Evolutionary conservation across 2,329 filamentous ascomycete species (phyloP).

Genomic region (Colletotrichum falcatum): DNA sequence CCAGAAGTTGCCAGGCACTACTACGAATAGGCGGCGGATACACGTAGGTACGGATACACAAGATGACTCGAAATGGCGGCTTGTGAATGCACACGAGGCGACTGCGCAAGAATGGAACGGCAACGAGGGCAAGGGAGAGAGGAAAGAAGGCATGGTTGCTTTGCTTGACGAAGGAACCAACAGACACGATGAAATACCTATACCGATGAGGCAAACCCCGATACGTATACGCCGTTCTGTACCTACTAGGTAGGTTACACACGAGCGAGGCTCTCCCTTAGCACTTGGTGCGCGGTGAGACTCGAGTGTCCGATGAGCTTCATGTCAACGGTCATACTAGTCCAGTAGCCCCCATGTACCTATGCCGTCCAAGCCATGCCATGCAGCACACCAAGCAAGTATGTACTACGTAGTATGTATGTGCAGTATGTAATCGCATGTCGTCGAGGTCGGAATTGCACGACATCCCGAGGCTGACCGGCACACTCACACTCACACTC

Average conservation of each 20-base stretch:
- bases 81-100: slow-evolving; percentile 19
- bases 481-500: too few species aligned
- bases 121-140: background rate
- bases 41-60: slow-evolving; percentile 10
- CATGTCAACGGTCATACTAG: slow-evolving; percentile 4
- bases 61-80: slow-evolving; percentile 8
- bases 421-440: too few species aligned
- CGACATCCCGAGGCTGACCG: background rate
- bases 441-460: background rate
- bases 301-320: slow-evolving; percentile 5
- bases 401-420: too few species aligned
- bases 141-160: background rate
- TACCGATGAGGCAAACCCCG: slow-evolving; percentile 17
- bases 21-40: background rate
- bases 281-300: too few species aligned
- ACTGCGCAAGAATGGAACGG: slow-evolving; percentile 12
- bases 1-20: background rate
- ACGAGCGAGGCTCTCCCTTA: background rate
- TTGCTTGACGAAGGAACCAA: slow-evolving; percentile 14
- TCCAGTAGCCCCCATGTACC: background rate
- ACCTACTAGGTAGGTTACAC: too few species aligned
- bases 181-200: slow-evolving; percentile 23
- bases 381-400: background rate
- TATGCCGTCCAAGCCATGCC: background rate
- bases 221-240: slow-evolving; percentile 33